Evolutionary conservation across 257 asterid genomes (phyloP), one percentile per base, ranked within the genome.

Genomic region (Thymus mandschuricus): DNA sequence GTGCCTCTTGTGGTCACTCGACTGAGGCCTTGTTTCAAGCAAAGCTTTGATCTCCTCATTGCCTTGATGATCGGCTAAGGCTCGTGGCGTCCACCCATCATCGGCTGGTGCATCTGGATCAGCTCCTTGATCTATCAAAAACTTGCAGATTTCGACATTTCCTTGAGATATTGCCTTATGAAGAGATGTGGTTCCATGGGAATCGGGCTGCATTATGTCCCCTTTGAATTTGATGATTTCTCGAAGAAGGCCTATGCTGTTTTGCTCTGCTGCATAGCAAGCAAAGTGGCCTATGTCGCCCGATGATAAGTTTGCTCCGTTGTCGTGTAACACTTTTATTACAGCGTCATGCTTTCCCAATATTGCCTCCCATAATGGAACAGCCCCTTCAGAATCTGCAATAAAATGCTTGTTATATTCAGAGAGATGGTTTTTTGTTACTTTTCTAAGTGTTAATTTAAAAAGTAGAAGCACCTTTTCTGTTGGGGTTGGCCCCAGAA

Each of bases 281-380:
- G 96, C 88, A 72, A 77, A 88, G 70, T 78, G 76, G 28, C 91
- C 98, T 33, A 79, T 86, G 33, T 90, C 92, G 0, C 96, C 92
- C 0, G 82, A 72, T 15, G 93, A 76, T 69, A 92, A 38, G 1
- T 69, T 81, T 6, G 96, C 98, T 35, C 92, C 89, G 5, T 90
- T 90, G 6, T 90, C 91, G 1, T 38, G 38, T 21, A 90, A 86
- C 56, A 81, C 60, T 64, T 60, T 80, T 49, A 84, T 76, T 1
- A 84, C 79, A 4, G 76, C 55, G 9, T 85, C 82, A 38, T 88
- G 86, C 59, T 83, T 78, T 38, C 83, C 90, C 76, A 79, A 31
- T 64, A 92, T 77, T 38, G 98, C 97, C 46, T 89, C 92, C 97
- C 98, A 90, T 8, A 90, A 64, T 3, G 98, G 95, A 73, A 90